A percentile compares a stretch with the other conserved stretches of the same genome.
These are phyloP conservation scores for Nothopassalora personata DNA, from an alignment of 2,329 filamentous ascomycete species.

Conservation along the genomic window DNA sequence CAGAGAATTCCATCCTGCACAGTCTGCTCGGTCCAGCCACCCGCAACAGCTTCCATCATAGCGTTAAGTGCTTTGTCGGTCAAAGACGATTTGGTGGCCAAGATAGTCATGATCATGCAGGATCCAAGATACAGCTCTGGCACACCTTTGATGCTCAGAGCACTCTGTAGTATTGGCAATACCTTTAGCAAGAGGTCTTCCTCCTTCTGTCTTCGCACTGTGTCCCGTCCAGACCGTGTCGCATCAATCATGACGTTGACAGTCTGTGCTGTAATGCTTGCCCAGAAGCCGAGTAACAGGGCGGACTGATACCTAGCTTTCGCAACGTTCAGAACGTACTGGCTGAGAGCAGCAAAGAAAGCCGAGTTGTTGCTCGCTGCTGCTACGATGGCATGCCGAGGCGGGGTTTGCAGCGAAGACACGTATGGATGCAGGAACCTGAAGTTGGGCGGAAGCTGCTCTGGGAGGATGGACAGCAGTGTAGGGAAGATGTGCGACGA, in stretches of 20 bases:
- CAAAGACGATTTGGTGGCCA: constrained; percentile 76
- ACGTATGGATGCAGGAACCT: constrained; percentile 85
- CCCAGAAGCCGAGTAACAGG: constrained; percentile 83
- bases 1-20: constrained; percentile 69
- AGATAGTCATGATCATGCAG: constrained; percentile 83
- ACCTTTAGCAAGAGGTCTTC: constrained; percentile 68
- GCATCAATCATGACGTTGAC: constrained; percentile 76
- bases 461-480: constrained; percentile 77
- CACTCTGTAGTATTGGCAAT: constrained; percentile 67
- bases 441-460: constrained; percentile 67
- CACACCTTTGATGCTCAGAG: constrained; percentile 67
- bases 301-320: constrained; percentile 68
- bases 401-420: constrained; percentile 67
- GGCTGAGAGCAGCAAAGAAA: constrained; percentile 72
- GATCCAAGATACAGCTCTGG: constrained; percentile 78
- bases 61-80: constrained; percentile 75
- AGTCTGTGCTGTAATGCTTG: constrained; percentile 77
- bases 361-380: constrained; percentile 71
- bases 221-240: constrained; percentile 67
- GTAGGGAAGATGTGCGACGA: constrained; percentile 78
- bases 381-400: constrained; percentile 76
- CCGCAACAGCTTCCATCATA: constrained; percentile 82
- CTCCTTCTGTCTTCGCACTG: constrained; percentile 73
- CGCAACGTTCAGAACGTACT: constrained; percentile 71
- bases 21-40: constrained; percentile 71